Base-by-base conservation (phyloP, 495 filamentous ascomycete species). In the Aspergillus ostianus region DNA sequence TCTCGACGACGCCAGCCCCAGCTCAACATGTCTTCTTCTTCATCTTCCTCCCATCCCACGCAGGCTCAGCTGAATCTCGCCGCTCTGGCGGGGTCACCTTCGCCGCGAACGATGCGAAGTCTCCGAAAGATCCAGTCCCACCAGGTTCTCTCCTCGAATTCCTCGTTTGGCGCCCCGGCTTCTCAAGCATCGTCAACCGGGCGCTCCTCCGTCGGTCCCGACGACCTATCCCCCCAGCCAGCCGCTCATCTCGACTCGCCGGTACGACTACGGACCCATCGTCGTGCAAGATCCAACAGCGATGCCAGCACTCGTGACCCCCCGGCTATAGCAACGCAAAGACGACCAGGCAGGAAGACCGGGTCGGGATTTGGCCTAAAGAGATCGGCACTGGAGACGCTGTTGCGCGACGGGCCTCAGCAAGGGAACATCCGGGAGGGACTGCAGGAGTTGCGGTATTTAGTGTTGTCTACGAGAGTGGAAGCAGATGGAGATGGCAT, bases 401-500 rank as follows among this genome's bases (percentile, higher is more conserved):
- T 91, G 3, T 70, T 92, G 23, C 83, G 87, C 57, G 88, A 90
- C 55, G 91, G 91, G 0, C 90, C 90, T 13, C 87, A 87, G 10
- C 77, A 81, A 68, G 87, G 86, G 41, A 84, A 93, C 66, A 68
- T 89, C 6, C 66, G 75, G 1, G 81, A 84, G 48, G 87, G 85
- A 4, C 80, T 96, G 36, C 82, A 90, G 60, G 88, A 89, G 63
- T 76, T 92, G 65, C 85, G 91, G 57, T 84, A 89, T 67, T 85
- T 89, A 63, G 85, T 97, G 45, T 70, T 97, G 29, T 86, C 87
- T 49, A 85, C 89, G 62, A 89, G 89, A 58, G 86, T 96, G 41
- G 89, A 90, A 64, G 86, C 88, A 49, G 91, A 94, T 70, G 82
- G 77, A 54, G 92, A 97, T 79, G 92, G 92, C 78, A 96, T 97